A percentile compares a stretch with the other conserved stretches of the same genome.
Conservation (phyloP, 2,329 filamentous ascomycete species). For the Neonectria punicea region DNA sequence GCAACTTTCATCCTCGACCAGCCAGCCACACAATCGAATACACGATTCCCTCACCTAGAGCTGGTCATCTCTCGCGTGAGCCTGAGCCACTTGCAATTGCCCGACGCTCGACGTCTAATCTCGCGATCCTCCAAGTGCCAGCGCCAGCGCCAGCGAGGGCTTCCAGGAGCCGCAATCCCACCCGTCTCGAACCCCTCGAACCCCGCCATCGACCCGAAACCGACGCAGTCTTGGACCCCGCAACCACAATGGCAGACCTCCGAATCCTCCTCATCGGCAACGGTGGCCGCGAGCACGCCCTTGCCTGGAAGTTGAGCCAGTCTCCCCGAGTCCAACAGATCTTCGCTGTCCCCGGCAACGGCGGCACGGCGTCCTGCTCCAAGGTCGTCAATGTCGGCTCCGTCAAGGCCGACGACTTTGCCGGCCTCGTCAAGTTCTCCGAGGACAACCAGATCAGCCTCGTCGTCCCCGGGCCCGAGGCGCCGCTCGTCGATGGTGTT, state of each 20-base stretch:
- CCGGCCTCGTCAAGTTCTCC: conserved; percentile 79
- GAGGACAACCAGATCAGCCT: conserved; percentile 79
- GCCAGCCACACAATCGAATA: conserved; percentile 24
- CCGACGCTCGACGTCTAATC: neutral
- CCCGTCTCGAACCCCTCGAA: conserved; percentile 7
- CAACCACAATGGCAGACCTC: conserved; percentile 53
- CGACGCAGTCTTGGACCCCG: conserved; percentile 8
- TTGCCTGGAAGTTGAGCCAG: conserved; percentile 93
- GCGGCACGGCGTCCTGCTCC: conserved; percentile 78
- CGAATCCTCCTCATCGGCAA: conserved; percentile 90
- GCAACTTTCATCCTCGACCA: conserved; percentile 14
- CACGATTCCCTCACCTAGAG: conserved; percentile 21
- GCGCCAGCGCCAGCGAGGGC: conserved; percentile 2
- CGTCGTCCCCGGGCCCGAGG: conserved; percentile 90
- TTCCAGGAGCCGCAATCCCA: conserved; percentile 20
- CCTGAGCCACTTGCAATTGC: conserved; percentile 31
- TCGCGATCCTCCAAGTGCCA: neutral
- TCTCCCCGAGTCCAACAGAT: conserved; percentile 83
- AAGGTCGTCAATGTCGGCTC: conserved; percentile 78
- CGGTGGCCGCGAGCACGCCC: conserved; percentile 92
- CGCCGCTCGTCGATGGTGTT: conserved; percentile 91
- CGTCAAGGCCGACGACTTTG: conserved; percentile 81
- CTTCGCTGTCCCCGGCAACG: conserved; percentile 80
- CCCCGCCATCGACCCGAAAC: conserved; percentile 15
- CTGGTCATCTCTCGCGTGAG: conserved; percentile 35